phyloP scores from a whole-genome alignment of 1,284 basidiomycete species.

The Tranzscheliella williamsii region DNA sequence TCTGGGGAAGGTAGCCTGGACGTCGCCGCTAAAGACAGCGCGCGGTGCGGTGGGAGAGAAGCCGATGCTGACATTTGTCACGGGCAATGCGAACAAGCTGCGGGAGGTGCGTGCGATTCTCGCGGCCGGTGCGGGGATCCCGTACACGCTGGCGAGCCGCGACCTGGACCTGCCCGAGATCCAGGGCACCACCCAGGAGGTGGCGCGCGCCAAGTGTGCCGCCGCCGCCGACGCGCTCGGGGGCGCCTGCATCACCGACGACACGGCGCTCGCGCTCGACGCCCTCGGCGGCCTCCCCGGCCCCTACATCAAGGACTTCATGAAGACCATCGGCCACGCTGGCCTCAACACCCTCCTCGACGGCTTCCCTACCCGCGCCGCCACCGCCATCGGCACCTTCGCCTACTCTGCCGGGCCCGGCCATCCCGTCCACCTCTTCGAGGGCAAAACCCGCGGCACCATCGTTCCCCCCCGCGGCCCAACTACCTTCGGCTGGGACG shows the following conservation, averaged over 20 bases:
- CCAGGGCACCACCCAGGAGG: conserved; percentile 88
- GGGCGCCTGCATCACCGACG: conserved; percentile 90
- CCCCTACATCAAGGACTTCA: conserved; percentile 86
- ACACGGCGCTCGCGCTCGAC: conserved; percentile 89
- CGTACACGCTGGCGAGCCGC: conserved; percentile 19
- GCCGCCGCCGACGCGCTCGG: conserved; percentile 72
- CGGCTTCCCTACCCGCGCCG: conserved; percentile 79
- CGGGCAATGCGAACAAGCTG: conserved; percentile 91
- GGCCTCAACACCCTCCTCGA: conserved; percentile 84
- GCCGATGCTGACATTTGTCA: conserved; percentile 70
- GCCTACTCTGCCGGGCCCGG: conserved; percentile 71
- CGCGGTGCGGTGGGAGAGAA: too few relatives aligned
- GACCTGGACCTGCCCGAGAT: conserved; percentile 78
- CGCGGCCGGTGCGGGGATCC: conserved; percentile 23
- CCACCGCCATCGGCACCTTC: conserved; percentile 92
- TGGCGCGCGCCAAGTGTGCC: conserved; percentile 84
- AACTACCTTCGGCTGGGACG: conserved; percentile 83
- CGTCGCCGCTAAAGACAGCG: too few relatives aligned
- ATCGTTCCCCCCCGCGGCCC: conserved; percentile 86
- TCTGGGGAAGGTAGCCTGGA: too few relatives aligned
- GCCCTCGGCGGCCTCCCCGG: conserved; percentile 89
- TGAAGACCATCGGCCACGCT: conserved; percentile 51
- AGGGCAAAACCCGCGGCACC: conserved; percentile 82
- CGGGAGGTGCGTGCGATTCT: conserved; percentile 79
- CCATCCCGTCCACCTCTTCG: conserved; percentile 69